Conservation (phyloP, 2,329 filamentous ascomycete genomes). For the Rutstroemia sp. region DNA sequence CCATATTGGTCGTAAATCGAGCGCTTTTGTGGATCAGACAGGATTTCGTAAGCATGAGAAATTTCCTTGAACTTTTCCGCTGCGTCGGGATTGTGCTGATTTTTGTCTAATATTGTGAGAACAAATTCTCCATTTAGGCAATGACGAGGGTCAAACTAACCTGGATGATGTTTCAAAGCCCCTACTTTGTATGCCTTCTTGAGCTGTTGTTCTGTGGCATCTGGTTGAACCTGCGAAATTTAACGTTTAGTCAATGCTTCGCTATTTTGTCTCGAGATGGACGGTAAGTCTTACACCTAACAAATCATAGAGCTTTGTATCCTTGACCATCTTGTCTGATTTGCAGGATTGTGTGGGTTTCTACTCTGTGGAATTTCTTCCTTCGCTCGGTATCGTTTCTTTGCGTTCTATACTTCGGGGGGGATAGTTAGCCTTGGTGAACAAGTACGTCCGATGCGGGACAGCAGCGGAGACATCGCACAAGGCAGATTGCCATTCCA, state of each 20-base stretch:
- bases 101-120: constrained; percentile 65
- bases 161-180: constrained; percentile 78
- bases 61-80: constrained; percentile 99
- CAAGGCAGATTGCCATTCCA: too few species aligned
- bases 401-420: too few species aligned
- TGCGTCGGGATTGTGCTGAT: constrained; percentile 83
- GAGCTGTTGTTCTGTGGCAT: constrained; percentile 75
- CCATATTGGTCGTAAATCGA: constrained; percentile 94
- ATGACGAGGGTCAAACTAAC: constrained; percentile 39
- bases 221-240: constrained; percentile 59
- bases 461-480: too few species aligned
- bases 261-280: neutral
- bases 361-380: neutral
- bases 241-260: constrained; percentile 22
- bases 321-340: constrained; percentile 60
- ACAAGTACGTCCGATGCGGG: too few species aligned
- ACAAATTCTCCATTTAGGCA: neutral
- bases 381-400: neutral
- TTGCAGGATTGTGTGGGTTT: neutral
- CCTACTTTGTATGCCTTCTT: constrained; percentile 86
- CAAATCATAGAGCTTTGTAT: constrained; percentile 71
- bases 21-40: constrained; percentile 89
- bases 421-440: too few species aligned
- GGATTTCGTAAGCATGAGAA: constrained; percentile 89
- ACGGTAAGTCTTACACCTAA: constrained; percentile 55